phyloP scores from a whole-genome alignment of 2,329 filamentous ascomycete species.

The Thielaviopsis populi region DNA sequence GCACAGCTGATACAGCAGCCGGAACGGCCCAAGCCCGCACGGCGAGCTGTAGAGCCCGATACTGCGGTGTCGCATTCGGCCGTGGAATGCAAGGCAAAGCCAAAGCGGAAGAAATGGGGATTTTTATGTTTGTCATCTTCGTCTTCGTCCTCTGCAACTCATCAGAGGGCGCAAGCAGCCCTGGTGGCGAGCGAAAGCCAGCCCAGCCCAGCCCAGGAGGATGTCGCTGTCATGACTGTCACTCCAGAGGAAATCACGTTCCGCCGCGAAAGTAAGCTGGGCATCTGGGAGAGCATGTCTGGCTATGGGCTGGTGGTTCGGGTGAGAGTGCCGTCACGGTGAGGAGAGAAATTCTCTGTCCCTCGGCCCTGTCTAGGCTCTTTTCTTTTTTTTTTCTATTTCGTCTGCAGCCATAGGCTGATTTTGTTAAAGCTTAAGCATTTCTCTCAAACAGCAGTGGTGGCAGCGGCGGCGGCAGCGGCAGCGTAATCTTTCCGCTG shows the following conservation, averaged over 20 bases:
- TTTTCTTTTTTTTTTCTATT: not conserved
- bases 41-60: not conserved
- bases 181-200: slow-evolving; percentile 2
- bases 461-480: no score
- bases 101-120: slow-evolving; percentile 24
- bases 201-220: not conserved
- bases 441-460: no score
- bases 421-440: no score
- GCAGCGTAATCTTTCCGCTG: no score
- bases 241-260: slow-evolving; percentile 36
- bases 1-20: slow-evolving; percentile 32
- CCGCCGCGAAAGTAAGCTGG: slow-evolving; percentile 35
- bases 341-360: not conserved
- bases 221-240: slow-evolving; percentile 25
- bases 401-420: not conserved
- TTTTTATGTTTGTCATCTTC: slow-evolving; percentile 22
- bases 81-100: slow-evolving; percentile 18
- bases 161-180: not conserved
- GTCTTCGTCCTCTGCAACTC: slow-evolving; percentile 9
- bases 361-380: not conserved
- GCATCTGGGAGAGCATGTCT: slow-evolving; percentile 35
- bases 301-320: slow-evolving; percentile 36
- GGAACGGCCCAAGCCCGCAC: not conserved
- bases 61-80: not conserved
- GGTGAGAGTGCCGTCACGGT: slow-evolving; percentile 20